Base-by-base conservation (phyloP, 2,329 filamentous ascomycete species). In the Decorospora gaudefroyi region DNA sequence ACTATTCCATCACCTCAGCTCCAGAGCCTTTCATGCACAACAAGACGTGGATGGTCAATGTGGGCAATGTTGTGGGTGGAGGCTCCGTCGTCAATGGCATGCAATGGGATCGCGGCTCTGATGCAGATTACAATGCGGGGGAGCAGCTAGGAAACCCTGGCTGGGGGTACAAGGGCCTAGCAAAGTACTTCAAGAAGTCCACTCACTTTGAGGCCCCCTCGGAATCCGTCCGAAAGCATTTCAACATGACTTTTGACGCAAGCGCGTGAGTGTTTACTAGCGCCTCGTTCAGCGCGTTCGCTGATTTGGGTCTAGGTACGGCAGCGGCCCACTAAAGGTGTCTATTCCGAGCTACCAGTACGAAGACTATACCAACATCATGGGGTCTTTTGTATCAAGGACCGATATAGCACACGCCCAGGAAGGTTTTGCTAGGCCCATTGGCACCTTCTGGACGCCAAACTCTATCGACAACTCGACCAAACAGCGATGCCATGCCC, bases 71-170 rank as follows among this genome's bases (percentile, higher is more conserved):
- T 6, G 57, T 69, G 2, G 67, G 68, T 19, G 68, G 67, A 3
- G 59, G 64, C n/a, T 57, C 59, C 2, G 55, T 59, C 1, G 53
- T 69, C 34, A 71, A 71, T 49, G 63, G 63, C 1, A 64, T 71
- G 62, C 51, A 60, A 17, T 68, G 63, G 41, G 63, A 65, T 29
- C 50, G 67, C 6, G 68, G 59, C 13, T 49, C 54, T 7, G 51
- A 54, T 16, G 62, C 45, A 6, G 66, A 69, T 33, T 70, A 70
- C 46, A 76, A 84, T 61, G 73, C 73, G 3, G 84, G 81, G 81
- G 75, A 74, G 33, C 63, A 72, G 23, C 59, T 84, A 6, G 81
- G 81, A 1, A 84, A 82, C 52, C 40, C 61, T 1, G 81, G 79
- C 0, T 85, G 82, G 81, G 72, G 73, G 1, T 84, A 76, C 75